Percentiles rank a stretch among this genome's conserved stretches.
Conservation (phyloP, 2,329 filamentous ascomycete species). For the Colletotrichum tabaci region DNA sequence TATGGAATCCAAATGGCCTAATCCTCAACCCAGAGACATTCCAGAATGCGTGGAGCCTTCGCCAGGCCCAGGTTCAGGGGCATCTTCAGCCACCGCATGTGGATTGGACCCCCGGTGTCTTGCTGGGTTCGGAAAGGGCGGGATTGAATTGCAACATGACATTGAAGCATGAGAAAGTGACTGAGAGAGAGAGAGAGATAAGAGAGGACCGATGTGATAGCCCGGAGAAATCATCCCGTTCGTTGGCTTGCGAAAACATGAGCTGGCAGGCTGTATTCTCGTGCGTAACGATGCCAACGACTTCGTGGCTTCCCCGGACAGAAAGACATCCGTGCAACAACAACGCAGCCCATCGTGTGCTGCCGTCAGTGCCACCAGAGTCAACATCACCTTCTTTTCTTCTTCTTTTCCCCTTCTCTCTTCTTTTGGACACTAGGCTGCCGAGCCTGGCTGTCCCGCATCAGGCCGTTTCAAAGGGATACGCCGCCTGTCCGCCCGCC, state of each 20-base stretch:
- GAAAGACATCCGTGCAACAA: no score
- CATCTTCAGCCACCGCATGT: constrained; percentile 25
- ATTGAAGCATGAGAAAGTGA: constrained; percentile 13
- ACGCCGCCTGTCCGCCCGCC: background rate
- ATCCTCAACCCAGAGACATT: constrained; percentile 25
- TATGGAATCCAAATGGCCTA: constrained; percentile 17
- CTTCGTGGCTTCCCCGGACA: background rate
- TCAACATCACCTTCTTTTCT: constrained; percentile 6
- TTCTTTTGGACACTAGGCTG: constrained; percentile 15
- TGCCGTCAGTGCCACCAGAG: background rate
- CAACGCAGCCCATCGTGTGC: no score
- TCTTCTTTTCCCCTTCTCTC: background rate
- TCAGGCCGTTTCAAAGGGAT: constrained; percentile 35
- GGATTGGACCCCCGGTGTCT: constrained; percentile 10
- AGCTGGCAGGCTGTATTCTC: constrained; percentile 10
- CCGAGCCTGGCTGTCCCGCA: constrained; percentile 30
- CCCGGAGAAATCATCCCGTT: background rate
- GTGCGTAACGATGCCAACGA: constrained; percentile 22
- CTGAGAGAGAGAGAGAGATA: background rate
- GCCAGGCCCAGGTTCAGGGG: constrained; percentile 30
- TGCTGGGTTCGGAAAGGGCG: constrained; percentile 40
- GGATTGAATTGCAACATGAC: constrained; percentile 11
- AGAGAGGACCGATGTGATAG: background rate
- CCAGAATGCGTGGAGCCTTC: constrained; percentile 35
- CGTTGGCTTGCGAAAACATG: background rate